phyloP scores from a whole-genome alignment of 73 alveolate species.

The Tetrahymena malaccensis region DNA sequence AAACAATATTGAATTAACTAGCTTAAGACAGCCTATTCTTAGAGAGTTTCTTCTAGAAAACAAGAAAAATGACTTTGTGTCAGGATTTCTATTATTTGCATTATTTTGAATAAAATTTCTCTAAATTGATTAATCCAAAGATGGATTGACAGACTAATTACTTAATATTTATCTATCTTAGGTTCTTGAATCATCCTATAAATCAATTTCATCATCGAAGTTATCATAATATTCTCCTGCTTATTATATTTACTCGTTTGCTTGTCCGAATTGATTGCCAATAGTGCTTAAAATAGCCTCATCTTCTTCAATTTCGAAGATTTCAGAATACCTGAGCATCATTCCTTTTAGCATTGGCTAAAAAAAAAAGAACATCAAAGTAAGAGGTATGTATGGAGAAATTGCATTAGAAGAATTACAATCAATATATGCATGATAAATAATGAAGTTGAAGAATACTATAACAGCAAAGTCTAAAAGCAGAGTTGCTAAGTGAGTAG shows the following conservation, averaged over 20 bases:
- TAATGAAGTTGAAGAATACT: not conserved
- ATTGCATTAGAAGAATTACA: not conserved
- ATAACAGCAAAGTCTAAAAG: not conserved
- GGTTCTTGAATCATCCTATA: not conserved
- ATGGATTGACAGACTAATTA: not conserved
- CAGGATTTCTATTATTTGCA: not conserved
- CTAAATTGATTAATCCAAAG: not conserved
- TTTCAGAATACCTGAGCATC: not conserved
- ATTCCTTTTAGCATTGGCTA: not conserved
- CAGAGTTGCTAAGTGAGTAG: not conserved
- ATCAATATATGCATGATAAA: not conserved
- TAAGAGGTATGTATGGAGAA: not conserved
- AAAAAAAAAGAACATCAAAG: not conserved
- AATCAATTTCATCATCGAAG: not conserved
- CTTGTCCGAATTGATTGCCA: not conserved
- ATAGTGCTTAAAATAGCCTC: not conserved
- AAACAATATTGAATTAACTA: not conserved
- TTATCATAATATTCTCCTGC: not conserved
- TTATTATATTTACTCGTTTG: not conserved
- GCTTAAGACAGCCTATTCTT: not conserved
- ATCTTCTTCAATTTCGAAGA: not conserved
- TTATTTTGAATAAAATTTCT: not conserved
- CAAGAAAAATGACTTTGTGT: not conserved
- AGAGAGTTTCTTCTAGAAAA: not conserved
- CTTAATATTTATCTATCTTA: not conserved